These are phyloP conservation scores for Penicillium fimorum DNA, from an alignment of 495 filamentous ascomycete species.

Conservation along the genomic window DNA sequence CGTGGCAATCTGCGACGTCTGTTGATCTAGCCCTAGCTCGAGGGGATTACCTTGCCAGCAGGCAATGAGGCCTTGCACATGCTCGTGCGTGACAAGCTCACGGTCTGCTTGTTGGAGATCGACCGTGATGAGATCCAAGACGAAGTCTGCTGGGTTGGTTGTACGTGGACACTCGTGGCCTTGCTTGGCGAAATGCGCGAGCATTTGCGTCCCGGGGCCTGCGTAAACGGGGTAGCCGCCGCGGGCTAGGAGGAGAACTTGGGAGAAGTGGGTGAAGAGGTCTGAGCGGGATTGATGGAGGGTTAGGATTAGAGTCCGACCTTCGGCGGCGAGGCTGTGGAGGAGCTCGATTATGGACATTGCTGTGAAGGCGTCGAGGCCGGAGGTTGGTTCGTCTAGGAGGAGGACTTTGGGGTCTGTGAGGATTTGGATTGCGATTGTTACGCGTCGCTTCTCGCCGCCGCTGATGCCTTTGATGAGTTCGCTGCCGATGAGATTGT, in stretches of 20 bases:
- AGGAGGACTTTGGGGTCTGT: constrained; percentile 69
- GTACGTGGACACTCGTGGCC: constrained; percentile 62
- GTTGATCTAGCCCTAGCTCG: constrained; percentile 23
- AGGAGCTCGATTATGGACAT: constrained; percentile 72
- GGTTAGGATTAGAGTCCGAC: constrained; percentile 68
- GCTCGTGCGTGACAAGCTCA: constrained; percentile 57
- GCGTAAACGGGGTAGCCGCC: constrained; percentile 67
- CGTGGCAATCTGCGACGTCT: constrained; percentile 50
- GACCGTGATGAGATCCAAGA: constrained; percentile 71
- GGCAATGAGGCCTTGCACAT: constrained; percentile 56
- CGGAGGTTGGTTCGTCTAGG: constrained; percentile 73
- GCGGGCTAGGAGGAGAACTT: constrained; percentile 65
- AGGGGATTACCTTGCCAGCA: constrained; percentile 30
- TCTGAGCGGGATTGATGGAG: constrained; percentile 76
- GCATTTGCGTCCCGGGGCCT: constrained; percentile 62
- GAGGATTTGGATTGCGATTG: constrained; percentile 73
- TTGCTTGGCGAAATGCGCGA: constrained; percentile 58
- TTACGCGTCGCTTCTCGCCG: constrained; percentile 71
- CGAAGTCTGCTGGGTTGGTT: constrained; percentile 75
- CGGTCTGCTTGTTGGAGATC: constrained; percentile 61
- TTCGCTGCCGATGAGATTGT: constrained; percentile 68
- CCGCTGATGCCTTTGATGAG: constrained; percentile 74
- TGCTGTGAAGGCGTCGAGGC: constrained; percentile 73
- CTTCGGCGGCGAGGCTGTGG: constrained; percentile 65
- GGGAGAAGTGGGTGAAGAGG: constrained; percentile 67